A percentile compares a stretch with the other conserved stretches of the same genome.
Evolutionary conservation across 2,329 filamentous ascomycete species (phyloP).

Genomic region (Cadophora sp.): DNA sequence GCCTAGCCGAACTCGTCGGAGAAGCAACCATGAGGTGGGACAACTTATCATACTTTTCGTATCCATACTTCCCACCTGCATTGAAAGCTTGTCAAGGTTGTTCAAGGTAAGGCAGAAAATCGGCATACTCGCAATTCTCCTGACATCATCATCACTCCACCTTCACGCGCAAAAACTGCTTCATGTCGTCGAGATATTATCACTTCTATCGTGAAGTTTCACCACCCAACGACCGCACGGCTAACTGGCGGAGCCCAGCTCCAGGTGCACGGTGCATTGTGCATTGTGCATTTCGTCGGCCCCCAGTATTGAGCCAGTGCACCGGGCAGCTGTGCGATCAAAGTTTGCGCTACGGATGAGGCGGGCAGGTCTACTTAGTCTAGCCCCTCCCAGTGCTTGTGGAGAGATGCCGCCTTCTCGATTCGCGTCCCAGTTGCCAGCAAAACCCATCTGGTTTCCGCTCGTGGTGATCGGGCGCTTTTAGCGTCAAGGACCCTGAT

Average conservation of each 20-base stretch:
- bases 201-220: not conserved
- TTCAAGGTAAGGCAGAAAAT: not conserved
- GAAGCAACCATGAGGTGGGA: not conserved
- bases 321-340: not conserved
- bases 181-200: not conserved
- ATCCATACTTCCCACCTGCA: not conserved
- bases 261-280: not conserved
- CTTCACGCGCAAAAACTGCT: not conserved
- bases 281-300: not conserved
- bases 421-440: constrained; percentile 7
- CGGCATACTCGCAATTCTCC: not conserved
- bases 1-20: not conserved
- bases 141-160: not conserved
- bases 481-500: constrained; percentile 14
- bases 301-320: not conserved
- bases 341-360: constrained; percentile 1
- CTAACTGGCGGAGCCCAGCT: not conserved
- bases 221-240: not conserved
- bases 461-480: constrained; percentile 3
- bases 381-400: not conserved
- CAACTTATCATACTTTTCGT: not conserved
- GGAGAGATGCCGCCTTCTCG: constrained; percentile 7
- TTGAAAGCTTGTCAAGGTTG: not conserved
- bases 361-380: not conserved
- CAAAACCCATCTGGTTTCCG: constrained; percentile 13